A percentile compares a stretch with the other conserved stretches of the same genome.
phyloP scores from a whole-genome alignment of 345 rosid genomes.

The Lepidium sativum region DNA sequence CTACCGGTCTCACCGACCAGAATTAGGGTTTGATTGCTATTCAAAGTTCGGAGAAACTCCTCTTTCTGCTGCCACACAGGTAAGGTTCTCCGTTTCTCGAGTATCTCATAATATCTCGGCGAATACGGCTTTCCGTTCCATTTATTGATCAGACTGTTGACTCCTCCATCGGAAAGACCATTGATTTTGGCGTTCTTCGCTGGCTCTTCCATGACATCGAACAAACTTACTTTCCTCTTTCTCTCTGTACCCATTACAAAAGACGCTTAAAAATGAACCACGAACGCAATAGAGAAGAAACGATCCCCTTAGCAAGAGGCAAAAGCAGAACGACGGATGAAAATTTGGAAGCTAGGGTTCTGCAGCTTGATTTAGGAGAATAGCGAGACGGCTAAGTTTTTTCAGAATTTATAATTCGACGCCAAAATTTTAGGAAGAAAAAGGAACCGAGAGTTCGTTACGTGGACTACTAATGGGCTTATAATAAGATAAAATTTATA shows the following conservation, averaged over 20 bases:
- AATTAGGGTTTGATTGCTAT: constrained; percentile 51
- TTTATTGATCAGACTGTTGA: constrained; percentile 37
- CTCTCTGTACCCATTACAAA: constrained; percentile 68
- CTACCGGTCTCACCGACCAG: constrained; percentile 97
- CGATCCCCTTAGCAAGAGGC: neutral
- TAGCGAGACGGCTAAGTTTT: neutral
- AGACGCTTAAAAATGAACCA: neutral
- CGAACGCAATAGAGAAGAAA: neutral
- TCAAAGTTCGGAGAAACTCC: constrained; percentile 62
- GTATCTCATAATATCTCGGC: constrained; percentile 60
- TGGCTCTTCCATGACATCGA: constrained; percentile 79
- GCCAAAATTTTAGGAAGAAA: neutral
- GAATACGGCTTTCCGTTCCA: constrained; percentile 87
- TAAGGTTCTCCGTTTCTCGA: constrained; percentile 72
- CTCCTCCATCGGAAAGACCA: constrained; percentile 16
- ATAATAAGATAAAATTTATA: too few species aligned
- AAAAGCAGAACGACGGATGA: neutral
- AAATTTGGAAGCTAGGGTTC: constrained; percentile 7
- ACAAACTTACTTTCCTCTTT: constrained; percentile 89
- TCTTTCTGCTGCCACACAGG: constrained; percentile 97
- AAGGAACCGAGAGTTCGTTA: neutral
- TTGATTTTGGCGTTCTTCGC: constrained; percentile 29
- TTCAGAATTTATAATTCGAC: neutral
- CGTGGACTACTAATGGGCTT: neutral
- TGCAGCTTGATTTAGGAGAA: neutral